Evolutionary conservation across 2,329 filamentous ascomycete species (phyloP).

Genomic region (Claviceps quebecensis): DNA sequence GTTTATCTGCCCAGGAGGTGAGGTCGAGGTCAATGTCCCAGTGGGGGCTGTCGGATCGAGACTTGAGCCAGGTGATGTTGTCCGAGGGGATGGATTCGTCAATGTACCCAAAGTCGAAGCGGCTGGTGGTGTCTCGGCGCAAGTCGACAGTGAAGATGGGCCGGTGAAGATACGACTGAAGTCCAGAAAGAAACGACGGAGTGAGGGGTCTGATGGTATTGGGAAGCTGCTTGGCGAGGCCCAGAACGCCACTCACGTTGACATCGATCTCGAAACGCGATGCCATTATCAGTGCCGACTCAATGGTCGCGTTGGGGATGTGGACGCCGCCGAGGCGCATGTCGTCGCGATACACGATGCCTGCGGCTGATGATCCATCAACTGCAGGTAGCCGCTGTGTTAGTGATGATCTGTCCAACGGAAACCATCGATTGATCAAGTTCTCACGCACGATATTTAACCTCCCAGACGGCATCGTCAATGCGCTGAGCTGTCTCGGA

Average conservation of each 20-base stretch:
- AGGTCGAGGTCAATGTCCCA: constrained; percentile 36
- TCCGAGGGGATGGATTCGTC: constrained; percentile 24
- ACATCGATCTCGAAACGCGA: constrained; percentile 27
- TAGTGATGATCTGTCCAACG: not conserved
- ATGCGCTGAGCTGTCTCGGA: constrained; percentile 30
- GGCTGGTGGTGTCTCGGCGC: constrained; percentile 30
- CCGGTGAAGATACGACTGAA: constrained; percentile 25
- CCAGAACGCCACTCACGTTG: constrained; percentile 35
- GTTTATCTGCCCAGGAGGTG: constrained; percentile 26
- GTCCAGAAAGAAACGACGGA: constrained; percentile 30
- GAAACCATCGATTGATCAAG: constrained; percentile 4
- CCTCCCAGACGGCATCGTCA: constrained; percentile 31
- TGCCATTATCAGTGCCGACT: constrained; percentile 32
- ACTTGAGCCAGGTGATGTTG: constrained; percentile 29
- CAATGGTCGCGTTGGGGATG: constrained; percentile 31
- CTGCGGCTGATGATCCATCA: constrained; percentile 30
- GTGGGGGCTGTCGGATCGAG: constrained; percentile 18
- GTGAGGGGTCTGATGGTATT: constrained; percentile 29
- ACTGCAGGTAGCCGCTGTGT: constrained; percentile 14
- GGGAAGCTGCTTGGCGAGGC: constrained; percentile 32
- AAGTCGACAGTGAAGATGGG: constrained; percentile 38
- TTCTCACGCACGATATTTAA: constrained; percentile 33
- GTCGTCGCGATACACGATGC: constrained; percentile 37
- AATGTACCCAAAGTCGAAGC: constrained; percentile 38
- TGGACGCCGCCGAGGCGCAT: constrained; percentile 30